Evolutionary conservation across 805 yeast species (phyloP).

Genomic region (Candida jianshihensis): DNA sequence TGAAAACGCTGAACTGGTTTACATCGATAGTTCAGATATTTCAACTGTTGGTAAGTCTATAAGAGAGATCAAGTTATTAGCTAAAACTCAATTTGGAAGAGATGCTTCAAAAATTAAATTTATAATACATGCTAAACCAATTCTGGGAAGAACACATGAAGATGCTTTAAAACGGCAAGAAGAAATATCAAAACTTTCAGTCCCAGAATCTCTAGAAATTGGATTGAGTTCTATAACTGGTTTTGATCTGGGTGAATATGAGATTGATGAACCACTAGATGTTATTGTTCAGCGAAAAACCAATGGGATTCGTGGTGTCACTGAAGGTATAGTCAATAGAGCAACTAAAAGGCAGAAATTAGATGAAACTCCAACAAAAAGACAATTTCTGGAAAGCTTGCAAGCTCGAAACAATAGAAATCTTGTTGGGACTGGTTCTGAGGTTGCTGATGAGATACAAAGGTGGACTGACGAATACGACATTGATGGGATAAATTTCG

Average conservation of each 20-base stretch:
- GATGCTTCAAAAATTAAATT: slow-evolving; percentile 29
- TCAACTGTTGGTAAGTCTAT: slow-evolving; percentile 17
- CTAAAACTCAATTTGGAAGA: slow-evolving; percentile 26
- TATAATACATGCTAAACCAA: slow-evolving; percentile 26
- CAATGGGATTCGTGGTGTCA: slow-evolving; percentile 27
- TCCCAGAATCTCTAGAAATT: too few species aligned
- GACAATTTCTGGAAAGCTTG: slow-evolving; percentile 4
- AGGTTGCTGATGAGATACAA: slow-evolving; percentile 1
- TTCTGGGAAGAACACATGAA: slow-evolving; percentile 31
- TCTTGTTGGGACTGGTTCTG: slow-evolving; percentile 3
- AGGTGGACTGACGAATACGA: neutral
- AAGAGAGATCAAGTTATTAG: slow-evolving; percentile 22
- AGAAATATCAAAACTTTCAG: too few species aligned
- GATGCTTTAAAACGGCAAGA: too few species aligned
- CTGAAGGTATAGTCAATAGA: slow-evolving; percentile 9
- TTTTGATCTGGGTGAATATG: slow-evolving; percentile 12
- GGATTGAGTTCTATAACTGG: neutral
- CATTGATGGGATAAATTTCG: neutral
- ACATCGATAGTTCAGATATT: slow-evolving; percentile 26
- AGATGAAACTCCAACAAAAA: slow-evolving; percentile 2
- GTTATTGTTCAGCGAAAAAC: slow-evolving; percentile 23
- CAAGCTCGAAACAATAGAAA: slow-evolving; percentile 17
- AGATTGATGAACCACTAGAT: slow-evolving; percentile 34
- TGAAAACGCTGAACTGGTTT: slow-evolving; percentile 33
- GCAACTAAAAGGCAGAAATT: slow-evolving; percentile 14